Evolutionary conservation across 1,139 yeast genomes (phyloP).

Genomic region (Kodamaea derodonti): DNA sequence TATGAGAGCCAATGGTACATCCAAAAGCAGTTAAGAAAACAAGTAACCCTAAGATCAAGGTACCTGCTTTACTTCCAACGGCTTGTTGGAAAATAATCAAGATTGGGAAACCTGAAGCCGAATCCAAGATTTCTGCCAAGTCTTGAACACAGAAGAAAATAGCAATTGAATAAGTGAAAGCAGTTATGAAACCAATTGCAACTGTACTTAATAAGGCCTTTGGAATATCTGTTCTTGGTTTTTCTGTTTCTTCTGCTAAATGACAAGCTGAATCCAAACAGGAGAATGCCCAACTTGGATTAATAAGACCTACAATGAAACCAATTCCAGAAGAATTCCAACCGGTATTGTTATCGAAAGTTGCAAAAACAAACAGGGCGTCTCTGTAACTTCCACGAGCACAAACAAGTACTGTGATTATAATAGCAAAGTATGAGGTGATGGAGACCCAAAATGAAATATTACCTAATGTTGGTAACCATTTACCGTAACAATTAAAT

Average conservation of each 20-base stretch:
- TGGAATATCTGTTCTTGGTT: slow-evolving; percentile 59
- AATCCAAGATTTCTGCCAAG: slow-evolving; percentile 41
- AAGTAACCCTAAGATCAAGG: slow-evolving; percentile 54
- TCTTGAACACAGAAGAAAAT: slow-evolving; percentile 60
- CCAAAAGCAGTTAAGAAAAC: slow-evolving; percentile 63
- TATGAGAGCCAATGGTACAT: slow-evolving; percentile 67
- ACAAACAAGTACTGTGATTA: slow-evolving; percentile 54
- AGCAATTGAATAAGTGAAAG: slow-evolving; percentile 55
- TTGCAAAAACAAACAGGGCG: slow-evolving; percentile 57
- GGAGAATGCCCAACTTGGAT: slow-evolving; percentile 69
- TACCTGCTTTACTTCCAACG: slow-evolving; percentile 50
- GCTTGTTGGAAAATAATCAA: slow-evolving; percentile 62
- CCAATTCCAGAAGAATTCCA: slow-evolving; percentile 60
- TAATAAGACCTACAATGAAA: slow-evolving; percentile 61
- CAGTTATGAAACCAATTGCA: slow-evolving; percentile 61
- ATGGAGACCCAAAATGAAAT: slow-evolving; percentile 54
- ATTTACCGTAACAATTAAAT: slow-evolving; percentile 56
- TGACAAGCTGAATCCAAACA: slow-evolving; percentile 69
- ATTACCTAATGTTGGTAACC: slow-evolving; percentile 51
- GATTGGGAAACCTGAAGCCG: slow-evolving; percentile 59
- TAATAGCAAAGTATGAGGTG: slow-evolving; percentile 49
- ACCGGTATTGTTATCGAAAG: slow-evolving; percentile 62
- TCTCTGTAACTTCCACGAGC: slow-evolving; percentile 53
- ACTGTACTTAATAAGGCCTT: slow-evolving; percentile 62
- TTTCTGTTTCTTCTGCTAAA: slow-evolving; percentile 62